These are phyloP conservation scores for Breviolum minutum DNA, from an alignment of 73 alveolate genomes.

Conservation along the genomic window DNA sequence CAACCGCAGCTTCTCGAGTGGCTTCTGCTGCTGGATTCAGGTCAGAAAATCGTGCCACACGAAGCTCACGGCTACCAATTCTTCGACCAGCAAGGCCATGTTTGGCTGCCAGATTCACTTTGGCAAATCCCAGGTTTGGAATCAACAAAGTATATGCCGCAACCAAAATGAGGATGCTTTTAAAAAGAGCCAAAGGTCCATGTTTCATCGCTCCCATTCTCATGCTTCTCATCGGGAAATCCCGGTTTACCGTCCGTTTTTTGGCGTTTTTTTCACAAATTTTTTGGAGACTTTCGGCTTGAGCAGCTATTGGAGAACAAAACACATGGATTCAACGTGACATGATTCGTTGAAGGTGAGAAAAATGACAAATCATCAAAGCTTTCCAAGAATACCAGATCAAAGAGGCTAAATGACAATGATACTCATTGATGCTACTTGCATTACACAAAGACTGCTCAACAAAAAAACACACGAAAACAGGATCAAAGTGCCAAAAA, in stretches of 20 bases:
- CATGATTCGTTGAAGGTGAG: no score
- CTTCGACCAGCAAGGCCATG: constrained; percentile 10
- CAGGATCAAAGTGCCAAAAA: no score
- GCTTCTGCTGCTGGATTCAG: constrained; percentile 41
- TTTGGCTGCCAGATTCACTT: not conserved
- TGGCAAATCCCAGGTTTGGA: not conserved
- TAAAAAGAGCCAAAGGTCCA: not conserved
- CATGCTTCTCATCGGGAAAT: not conserved
- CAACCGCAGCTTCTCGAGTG: not conserved
- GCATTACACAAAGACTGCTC: no score
- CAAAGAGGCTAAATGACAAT: no score
- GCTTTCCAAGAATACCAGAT: no score
- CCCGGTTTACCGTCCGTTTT: not conserved
- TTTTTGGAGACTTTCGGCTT: no score
- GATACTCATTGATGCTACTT: no score
- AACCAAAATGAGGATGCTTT: not conserved
- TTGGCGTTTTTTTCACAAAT: no score
- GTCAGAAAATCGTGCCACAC: constrained; percentile 23
- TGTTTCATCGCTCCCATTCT: not conserved
- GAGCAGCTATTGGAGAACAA: no score
- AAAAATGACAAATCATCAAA: no score
- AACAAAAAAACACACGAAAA: no score
- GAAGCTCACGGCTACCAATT: not conserved
- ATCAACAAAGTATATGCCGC: not conserved
- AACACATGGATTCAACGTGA: no score